A percentile compares a stretch with the other conserved stretches of the same genome.
These are phyloP conservation scores for Termitomyces sp. DNA, from an alignment of 768 basidiomycete species.

Conservation along the genomic window DNA sequence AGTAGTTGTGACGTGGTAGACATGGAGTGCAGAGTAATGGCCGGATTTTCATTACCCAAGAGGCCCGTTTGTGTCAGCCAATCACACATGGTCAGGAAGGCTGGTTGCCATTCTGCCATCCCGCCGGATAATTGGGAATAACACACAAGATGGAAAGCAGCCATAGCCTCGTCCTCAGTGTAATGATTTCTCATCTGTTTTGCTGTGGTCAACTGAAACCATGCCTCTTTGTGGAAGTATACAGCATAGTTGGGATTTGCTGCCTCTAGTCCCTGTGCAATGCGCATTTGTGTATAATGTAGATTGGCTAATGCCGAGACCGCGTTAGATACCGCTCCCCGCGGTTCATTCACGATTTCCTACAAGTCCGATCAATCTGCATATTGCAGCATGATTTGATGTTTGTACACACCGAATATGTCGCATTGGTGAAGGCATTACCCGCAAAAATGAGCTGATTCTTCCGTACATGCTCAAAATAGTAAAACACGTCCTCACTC, in stretches of 20 bases:
- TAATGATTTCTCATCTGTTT: slow-evolving; percentile 49
- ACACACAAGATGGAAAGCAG: slow-evolving; percentile 71
- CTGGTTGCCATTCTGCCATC: slow-evolving; percentile 60
- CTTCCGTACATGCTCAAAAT: slow-evolving; percentile 66
- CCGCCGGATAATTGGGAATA: slow-evolving; percentile 71
- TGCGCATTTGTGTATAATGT: slow-evolving; percentile 57
- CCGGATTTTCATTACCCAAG: slow-evolving; percentile 58
- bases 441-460: slow-evolving; percentile 63
- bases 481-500: slow-evolving; percentile 62
- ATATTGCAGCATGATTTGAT: background rate
- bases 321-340: slow-evolving; percentile 66
- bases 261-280: slow-evolving; percentile 56
- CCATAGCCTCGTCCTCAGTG: slow-evolving; percentile 66
- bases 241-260: slow-evolving; percentile 47
- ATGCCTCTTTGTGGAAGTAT: slow-evolving; percentile 66
- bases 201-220: slow-evolving; percentile 50
- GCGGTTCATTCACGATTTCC: slow-evolving; percentile 59
- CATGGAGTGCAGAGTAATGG: slow-evolving; percentile 51
- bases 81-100: slow-evolving; percentile 66
- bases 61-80: slow-evolving; percentile 71
- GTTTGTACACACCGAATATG: slow-evolving; percentile 50
- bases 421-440: slow-evolving; percentile 54
- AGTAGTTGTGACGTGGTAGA: slow-evolving; percentile 46
- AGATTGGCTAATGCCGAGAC: slow-evolving; percentile 73
- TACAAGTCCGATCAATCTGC: slow-evolving; percentile 14